These are phyloP conservation scores for Candida xiaguanensis DNA, from an alignment of 805 yeast genomes.

Conservation along the genomic window DNA sequence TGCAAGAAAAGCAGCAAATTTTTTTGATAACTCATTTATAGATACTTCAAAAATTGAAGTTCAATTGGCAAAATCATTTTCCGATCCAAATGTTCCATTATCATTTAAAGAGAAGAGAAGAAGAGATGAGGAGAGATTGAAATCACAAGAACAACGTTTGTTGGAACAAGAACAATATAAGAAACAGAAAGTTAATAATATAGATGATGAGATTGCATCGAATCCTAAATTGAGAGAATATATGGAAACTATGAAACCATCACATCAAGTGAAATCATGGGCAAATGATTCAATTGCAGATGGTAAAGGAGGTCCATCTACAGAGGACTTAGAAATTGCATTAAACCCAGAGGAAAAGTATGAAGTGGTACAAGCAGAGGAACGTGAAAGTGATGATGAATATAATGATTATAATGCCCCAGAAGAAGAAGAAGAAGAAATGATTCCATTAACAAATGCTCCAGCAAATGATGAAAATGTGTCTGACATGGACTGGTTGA, in stretches of 20 bases:
- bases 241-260: constrained; percentile 78
- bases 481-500: constrained; percentile 86
- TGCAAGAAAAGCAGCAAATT: constrained; percentile 74
- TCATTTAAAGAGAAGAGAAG: constrained; percentile 43
- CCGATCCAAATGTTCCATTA: constrained; percentile 76
- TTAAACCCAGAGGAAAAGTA: constrained; percentile 22
- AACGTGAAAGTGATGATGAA: constrained; percentile 49
- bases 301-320: constrained; percentile 44
- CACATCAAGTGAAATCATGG: constrained; percentile 70
- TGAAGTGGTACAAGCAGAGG: constrained; percentile 37
- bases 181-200: constrained; percentile 31
- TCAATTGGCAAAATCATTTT: constrained; percentile 76
- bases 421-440: constrained; percentile 46
- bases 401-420: constrained; percentile 44
- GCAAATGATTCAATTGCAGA: constrained; percentile 55
- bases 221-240: constrained; percentile 75
- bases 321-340: constrained; percentile 42
- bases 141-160: constrained; percentile 41
- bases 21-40: constrained; percentile 73
- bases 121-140: constrained; percentile 43
- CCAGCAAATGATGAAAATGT: constrained; percentile 45
- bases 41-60: constrained; percentile 82
- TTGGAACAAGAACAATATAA: constrained; percentile 37
- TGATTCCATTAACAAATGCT: constrained; percentile 40
- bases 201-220: constrained; percentile 59